Evolutionary conservation across 1,284 basidiomycete genomes (phyloP), one percentile per base, ranked within the genome.

Genomic region (Cryptococcus sp.): DNA sequence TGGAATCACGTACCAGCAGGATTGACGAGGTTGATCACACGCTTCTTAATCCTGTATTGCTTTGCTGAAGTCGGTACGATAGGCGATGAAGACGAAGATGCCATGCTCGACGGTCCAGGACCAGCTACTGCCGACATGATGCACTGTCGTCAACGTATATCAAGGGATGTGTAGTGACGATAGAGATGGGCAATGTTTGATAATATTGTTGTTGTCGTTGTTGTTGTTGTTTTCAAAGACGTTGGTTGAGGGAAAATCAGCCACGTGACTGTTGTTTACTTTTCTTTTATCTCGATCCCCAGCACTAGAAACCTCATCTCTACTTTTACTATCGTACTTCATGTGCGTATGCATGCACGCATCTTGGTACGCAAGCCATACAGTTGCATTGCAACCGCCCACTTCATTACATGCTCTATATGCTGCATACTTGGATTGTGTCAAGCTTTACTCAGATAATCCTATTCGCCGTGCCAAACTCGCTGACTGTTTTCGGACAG

Each of bases 11-110:
- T 40, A 69, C 70, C 68, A 16, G 70, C 70, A 4, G 68, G 67
- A 46, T 73, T 71, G 52, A 73, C 69, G 23, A 73, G 55, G 39
- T 69, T 70, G 57, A 72, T 54, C 4, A 67, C 59, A 25, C 69
- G 37, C 23, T 61, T 62, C 55, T 68, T 68, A 5, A 67, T 50
- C 16, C 64, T 59, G 6, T 62, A 50, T n/a, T 58, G 49, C 26
- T 50, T 58, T 0, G 66, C 68, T 23, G 59, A 39, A 0, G 59
- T 57, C 10, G 69, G 69, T 7, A 68, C 64, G 10, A 68, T 55
- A n/a, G 63, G 63, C 7, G 62, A 65, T 7, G 59, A 58, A 16
- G 63, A 62, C 7, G 62, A 65, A 5, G 59, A 58, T 7, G 62
- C 63, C 63, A 66, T 64, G 15, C 43, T 64, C 5, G 65, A 69